These are phyloP conservation scores for Colletotrichum simmondsii DNA, from an alignment of 2,329 filamentous ascomycete species.

Conservation along the genomic window DNA sequence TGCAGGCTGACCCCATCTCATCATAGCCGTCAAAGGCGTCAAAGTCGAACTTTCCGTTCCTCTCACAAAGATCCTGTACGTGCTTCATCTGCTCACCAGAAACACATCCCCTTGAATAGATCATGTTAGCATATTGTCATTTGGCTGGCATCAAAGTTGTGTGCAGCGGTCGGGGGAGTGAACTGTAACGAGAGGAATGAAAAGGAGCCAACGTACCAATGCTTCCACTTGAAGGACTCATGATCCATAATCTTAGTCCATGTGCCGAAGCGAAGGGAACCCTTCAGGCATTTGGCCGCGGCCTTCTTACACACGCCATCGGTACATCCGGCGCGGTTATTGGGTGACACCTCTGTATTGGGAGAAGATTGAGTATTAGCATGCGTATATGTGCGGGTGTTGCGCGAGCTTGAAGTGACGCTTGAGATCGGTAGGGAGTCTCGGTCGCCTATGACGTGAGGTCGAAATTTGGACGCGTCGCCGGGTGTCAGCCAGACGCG, in stretches of 20 bases:
- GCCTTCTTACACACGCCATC: conserved; percentile 78
- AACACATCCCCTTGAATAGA: conserved; percentile 79
- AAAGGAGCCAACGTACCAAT: conserved; percentile 73
- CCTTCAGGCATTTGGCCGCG: conserved; percentile 79
- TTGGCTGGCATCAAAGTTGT: not conserved
- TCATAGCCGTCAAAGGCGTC: conserved; percentile 84
- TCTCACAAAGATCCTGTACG: conserved; percentile 66
- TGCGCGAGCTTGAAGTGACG: not conserved
- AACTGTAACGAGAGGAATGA: not conserved
- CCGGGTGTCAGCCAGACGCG: not conserved
- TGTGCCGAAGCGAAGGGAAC: conserved; percentile 79
- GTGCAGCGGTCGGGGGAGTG: not conserved
- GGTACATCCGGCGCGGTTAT: conserved; percentile 79
- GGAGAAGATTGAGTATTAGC: conserved; percentile 25
- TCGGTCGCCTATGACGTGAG: conserved; percentile 23
- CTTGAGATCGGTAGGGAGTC: not conserved
- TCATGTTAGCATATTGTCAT: not conserved
- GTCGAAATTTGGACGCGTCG: conserved; percentile 7
- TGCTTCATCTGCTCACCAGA: conserved; percentile 80
- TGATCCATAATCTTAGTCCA: conserved; percentile 74
- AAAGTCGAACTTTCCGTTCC: conserved; percentile 64
- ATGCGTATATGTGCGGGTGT: conserved; percentile 5
- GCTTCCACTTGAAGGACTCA: conserved; percentile 80
- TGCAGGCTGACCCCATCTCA: conserved; percentile 64
- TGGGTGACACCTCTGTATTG: conserved; percentile 74